These are phyloP conservation scores for Boletus sp. DNA, from an alignment of 1,284 basidiomycete genomes.

Conservation along the genomic window DNA sequence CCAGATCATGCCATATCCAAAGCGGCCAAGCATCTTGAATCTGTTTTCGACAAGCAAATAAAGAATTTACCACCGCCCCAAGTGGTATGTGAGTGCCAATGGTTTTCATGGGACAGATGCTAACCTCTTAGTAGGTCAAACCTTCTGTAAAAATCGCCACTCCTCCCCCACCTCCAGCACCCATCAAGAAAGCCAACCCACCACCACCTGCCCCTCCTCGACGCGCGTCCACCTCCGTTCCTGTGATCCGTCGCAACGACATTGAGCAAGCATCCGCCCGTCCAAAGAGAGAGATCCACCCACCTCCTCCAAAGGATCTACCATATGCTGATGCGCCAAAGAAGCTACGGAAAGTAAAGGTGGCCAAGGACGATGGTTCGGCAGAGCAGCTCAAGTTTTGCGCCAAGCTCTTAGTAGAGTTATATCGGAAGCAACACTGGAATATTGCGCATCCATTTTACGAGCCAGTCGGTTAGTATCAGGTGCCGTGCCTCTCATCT, in stretches of 20 bases:
- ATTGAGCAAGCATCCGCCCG: conserved; percentile 58
- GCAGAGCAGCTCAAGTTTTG: conserved; percentile 88
- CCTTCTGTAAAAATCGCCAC: conserved; percentile 55
- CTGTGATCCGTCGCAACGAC: conserved; percentile 74
- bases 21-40: conserved; percentile 82
- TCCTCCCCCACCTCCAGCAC: conserved; percentile 38
- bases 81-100: conserved; percentile 55
- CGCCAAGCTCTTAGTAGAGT: conserved; percentile 70
- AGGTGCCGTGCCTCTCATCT: not conserved
- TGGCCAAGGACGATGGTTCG: conserved; percentile 65
- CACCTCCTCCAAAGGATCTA: conserved; percentile 90
- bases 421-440: conserved; percentile 80
- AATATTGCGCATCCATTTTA: conserved; percentile 83
- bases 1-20: conserved; percentile 78
- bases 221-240: conserved; percentile 73
- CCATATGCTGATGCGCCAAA: conserved; percentile 77
- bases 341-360: conserved; percentile 63
- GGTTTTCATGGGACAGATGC: conserved; percentile 11
- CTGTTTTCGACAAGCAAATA: conserved; percentile 86
- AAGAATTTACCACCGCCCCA: conserved; percentile 76
- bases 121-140: conserved; percentile 43
- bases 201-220: conserved; percentile 41
- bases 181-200: conserved; percentile 46
- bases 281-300: conserved; percentile 96
- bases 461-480: conserved; percentile 81